phyloP scores from a whole-genome alignment of 306 rosid species.

The Ammopiptanthus mongolicus region DNA sequence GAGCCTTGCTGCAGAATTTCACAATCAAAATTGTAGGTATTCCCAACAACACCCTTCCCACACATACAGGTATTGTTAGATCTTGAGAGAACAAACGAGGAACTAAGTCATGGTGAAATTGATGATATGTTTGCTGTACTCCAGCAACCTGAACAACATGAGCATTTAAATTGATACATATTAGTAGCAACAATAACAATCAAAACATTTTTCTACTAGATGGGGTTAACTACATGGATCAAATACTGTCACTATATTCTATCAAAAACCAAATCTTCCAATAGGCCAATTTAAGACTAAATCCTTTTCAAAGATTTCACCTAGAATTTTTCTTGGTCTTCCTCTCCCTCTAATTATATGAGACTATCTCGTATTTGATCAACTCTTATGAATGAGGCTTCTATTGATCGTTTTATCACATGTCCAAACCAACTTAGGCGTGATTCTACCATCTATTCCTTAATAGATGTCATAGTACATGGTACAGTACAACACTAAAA shows the following conservation, averaged over 20 bases:
- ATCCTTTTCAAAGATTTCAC: no score
- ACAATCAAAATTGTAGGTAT: slow-evolving; percentile 79
- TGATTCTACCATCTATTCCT: background rate
- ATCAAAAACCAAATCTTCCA: no score
- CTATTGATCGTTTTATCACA: no score
- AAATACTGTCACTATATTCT: no score
- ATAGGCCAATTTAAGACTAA: no score
- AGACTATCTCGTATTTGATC: no score
- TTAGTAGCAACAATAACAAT: background rate
- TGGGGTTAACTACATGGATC: no score
- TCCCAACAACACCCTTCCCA: slow-evolving; percentile 76
- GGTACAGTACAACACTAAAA: background rate
- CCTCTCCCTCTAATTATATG: no score
- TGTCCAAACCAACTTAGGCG: background rate
- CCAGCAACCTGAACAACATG: slow-evolving; percentile 63
- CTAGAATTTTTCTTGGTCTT: no score
- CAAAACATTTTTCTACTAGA: no score
- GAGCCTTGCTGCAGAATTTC: slow-evolving; percentile 88
- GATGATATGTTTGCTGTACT: slow-evolving; percentile 87
- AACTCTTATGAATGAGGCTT: background rate
- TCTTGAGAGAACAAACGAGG: slow-evolving; percentile 60
- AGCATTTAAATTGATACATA: background rate
- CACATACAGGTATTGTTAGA: slow-evolving; percentile 42
- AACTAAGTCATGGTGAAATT: slow-evolving; percentile 77
- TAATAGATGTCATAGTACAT: background rate